A percentile compares a stretch with the other conserved stretches of the same genome.
phyloP scores from a whole-genome alignment of 2,329 filamentous ascomycete species.

The Trichoderma semiorbis region DNA sequence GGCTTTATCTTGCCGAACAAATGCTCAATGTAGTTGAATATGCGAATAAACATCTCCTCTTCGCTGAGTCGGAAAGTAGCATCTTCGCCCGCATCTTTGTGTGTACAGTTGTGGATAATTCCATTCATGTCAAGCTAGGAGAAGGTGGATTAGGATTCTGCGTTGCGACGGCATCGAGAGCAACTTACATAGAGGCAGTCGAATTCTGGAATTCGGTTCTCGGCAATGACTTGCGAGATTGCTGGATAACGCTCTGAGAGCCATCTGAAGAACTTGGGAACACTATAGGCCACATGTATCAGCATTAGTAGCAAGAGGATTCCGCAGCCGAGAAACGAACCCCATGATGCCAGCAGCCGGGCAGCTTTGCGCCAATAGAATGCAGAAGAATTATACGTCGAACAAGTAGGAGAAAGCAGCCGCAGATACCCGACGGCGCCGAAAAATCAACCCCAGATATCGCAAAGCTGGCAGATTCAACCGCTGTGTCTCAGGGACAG shows the following conservation, averaged over 20 bases:
- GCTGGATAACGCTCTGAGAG: constrained; percentile 98
- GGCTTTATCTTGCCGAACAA: constrained; percentile 98
- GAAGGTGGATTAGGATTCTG: neutral
- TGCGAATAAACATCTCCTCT: constrained; percentile 99
- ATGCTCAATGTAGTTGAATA: constrained; percentile 99
- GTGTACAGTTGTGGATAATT: constrained; percentile 99
- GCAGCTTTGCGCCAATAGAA: neutral
- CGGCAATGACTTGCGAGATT: constrained; percentile 96
- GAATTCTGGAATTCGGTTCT: constrained; percentile 98
- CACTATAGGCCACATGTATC: constrained; percentile 38
- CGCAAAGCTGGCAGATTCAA: neutral
- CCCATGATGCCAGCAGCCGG: constrained; percentile 28
- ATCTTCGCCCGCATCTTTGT: constrained; percentile 85
- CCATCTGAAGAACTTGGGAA: constrained; percentile 96
- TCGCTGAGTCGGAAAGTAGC: constrained; percentile 90
- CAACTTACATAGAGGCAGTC: constrained; percentile 81
- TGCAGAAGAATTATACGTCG: neutral
- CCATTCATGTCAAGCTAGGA: constrained; percentile 90
- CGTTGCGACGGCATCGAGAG: neutral
- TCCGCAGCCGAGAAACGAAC: constrained; percentile 21
- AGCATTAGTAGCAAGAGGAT: constrained; percentile 17
- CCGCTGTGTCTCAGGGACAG: neutral
- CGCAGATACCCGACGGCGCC: neutral
- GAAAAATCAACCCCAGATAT: neutral
- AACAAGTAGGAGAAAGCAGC: neutral